Conservation (phyloP, 2,329 filamentous ascomycete species). For the Penicillium sp. region DNA sequence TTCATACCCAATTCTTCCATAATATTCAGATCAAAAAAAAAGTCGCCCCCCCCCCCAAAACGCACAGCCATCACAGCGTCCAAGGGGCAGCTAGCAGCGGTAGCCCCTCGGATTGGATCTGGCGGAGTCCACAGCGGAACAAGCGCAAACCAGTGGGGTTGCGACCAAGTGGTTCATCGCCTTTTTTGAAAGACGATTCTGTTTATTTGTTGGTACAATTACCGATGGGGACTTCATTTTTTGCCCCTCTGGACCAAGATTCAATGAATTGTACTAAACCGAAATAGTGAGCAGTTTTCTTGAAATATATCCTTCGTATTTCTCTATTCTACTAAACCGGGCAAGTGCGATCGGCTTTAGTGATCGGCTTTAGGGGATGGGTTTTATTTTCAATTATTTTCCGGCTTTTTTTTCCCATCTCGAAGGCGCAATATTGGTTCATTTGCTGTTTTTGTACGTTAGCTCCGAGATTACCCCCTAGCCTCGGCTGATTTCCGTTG, state of each 20-base stretch:
- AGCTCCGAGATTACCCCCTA: background rate
- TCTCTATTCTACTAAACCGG: background rate
- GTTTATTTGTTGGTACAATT: background rate
- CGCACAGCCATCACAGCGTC: constrained; percentile 1
- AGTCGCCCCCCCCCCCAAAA: background rate
- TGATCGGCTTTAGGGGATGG: no score
- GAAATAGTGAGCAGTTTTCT: background rate
- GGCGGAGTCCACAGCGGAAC: constrained; percentile 22
- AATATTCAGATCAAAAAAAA: background rate
- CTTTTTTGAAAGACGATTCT: background rate
- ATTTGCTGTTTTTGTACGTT: background rate
- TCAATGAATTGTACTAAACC: background rate
- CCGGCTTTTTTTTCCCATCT: background rate
- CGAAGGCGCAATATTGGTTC: background rate
- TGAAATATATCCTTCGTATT: background rate
- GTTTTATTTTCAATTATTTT: background rate
- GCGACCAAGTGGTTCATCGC: constrained; percentile 6
- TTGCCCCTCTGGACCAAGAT: background rate
- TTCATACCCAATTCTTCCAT: background rate
- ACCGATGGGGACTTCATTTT: background rate
- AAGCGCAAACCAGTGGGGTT: constrained; percentile 26
- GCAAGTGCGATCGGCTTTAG: background rate
- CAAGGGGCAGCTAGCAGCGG: constrained; percentile 12
- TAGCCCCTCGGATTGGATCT: constrained; percentile 18
- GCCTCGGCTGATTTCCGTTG: background rate